Percentiles rank a stretch among this genome's conserved stretches.
These are phyloP conservation scores for Trichosporon ovoides DNA, from an alignment of 1,284 basidiomycete genomes.

Conservation along the genomic window DNA sequence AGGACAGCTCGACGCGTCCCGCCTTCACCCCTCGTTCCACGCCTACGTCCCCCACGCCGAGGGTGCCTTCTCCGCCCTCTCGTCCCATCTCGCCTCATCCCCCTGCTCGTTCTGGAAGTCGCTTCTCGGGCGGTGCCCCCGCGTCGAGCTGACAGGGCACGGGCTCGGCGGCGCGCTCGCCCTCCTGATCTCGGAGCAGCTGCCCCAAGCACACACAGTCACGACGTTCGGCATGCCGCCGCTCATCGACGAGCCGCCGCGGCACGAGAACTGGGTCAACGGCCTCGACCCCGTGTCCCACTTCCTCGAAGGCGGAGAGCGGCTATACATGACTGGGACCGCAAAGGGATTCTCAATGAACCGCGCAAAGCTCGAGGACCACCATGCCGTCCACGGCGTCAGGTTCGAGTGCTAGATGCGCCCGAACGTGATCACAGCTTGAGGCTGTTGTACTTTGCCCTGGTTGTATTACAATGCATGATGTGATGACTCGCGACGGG, in stretches of 20 bases:
- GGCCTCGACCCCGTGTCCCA: background rate
- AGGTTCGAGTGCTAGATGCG: background rate
- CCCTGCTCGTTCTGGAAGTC: background rate
- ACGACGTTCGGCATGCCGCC: slow-evolving; percentile 2
- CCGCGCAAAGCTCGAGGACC: background rate
- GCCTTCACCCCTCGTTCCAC: background rate
- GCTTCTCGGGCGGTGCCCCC: background rate
- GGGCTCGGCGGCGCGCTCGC: slow-evolving; percentile 30
- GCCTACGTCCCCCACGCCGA: background rate
- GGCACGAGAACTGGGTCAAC: slow-evolving; percentile 1
- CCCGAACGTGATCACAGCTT: too few species aligned
- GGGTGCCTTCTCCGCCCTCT: background rate
- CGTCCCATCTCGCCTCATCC: background rate
- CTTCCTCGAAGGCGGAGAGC: background rate
- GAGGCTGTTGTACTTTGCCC: background rate
- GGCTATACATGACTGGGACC: background rate
- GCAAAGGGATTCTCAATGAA: background rate
- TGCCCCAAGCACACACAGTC: background rate
- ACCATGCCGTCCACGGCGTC: background rate
- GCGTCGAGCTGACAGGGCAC: slow-evolving; percentile 31
- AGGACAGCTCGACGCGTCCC: background rate
- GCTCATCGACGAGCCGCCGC: background rate
- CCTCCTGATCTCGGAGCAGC: slow-evolving; percentile 21
- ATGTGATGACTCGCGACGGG: too few species aligned
- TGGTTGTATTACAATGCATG: slow-evolving; percentile 5